Evolutionary conservation across 192 early-diverging fungal genomes (phyloP).

Genomic region (Entomortierella parvispora): DNA sequence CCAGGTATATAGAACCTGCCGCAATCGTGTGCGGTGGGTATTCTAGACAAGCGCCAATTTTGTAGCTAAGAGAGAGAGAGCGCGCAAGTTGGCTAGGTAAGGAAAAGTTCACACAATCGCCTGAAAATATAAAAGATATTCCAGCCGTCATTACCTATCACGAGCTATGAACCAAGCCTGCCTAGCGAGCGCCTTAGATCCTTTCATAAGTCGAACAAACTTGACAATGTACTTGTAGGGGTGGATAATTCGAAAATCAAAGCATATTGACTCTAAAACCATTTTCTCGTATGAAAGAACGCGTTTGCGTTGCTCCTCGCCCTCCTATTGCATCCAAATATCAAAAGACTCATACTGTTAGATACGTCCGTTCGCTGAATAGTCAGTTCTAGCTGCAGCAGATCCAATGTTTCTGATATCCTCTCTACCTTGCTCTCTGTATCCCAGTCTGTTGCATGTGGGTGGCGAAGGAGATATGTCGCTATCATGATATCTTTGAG

Average conservation of each 20-base stretch:
- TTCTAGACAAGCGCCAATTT: constrained; percentile 65
- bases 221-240: constrained; percentile 79
- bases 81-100: background rate
- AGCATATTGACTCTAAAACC: constrained; percentile 82
- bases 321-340: constrained; percentile 50
- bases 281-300: constrained; percentile 76
- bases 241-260: constrained; percentile 82
- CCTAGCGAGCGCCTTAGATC: constrained; percentile 55
- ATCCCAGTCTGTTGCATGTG: constrained; percentile 63
- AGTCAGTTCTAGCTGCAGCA: too few species aligned
- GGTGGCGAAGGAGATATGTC: constrained; percentile 62
- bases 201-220: constrained; percentile 72
- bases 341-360: too few species aligned
- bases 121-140: background rate
- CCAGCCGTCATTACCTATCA: constrained; percentile 45
- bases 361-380: constrained; percentile 2
- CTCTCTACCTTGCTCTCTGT: constrained; percentile 61
- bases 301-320: constrained; percentile 71
- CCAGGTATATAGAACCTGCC: constrained; percentile 68
- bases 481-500: constrained; percentile 81
- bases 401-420: background rate
- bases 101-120: background rate
- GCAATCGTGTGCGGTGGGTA: constrained; percentile 74
- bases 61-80: constrained; percentile 52
- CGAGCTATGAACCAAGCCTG: constrained; percentile 63